phyloP scores from a whole-genome alignment of 192 early-diverging fungal species.

The Bifiguratus adelaidae region DNA sequence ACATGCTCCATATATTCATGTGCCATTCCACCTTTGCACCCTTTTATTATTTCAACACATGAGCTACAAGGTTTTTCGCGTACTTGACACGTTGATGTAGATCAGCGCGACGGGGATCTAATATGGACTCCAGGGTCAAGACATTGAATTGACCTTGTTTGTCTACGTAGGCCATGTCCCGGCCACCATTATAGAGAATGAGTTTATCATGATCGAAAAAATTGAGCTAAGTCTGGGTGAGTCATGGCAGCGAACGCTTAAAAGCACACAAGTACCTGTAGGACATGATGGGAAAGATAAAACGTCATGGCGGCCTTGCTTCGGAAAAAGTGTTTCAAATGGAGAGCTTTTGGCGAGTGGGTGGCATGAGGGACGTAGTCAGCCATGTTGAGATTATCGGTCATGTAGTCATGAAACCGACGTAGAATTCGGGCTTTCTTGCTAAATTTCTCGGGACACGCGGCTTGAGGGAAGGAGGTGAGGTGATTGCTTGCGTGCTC shows the following conservation, averaged over 20 bases:
- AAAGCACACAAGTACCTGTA: conserved; percentile 45
- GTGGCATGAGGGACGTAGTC: background rate
- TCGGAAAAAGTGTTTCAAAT: conserved; percentile 59
- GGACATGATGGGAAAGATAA: conserved; percentile 48
- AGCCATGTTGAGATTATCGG: conserved; percentile 32
- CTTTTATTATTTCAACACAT: too few species aligned
- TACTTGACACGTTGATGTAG: background rate
- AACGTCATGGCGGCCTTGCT: conserved; percentile 54
- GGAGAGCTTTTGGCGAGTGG: conserved; percentile 8
- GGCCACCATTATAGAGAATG: background rate
- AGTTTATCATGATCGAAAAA: background rate
- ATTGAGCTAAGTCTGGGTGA: background rate
- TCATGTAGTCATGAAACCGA: conserved; percentile 52
- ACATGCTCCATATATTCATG: too few species aligned
- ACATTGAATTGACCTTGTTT: background rate
- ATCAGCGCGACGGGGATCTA: background rate
- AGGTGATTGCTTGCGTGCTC: background rate
- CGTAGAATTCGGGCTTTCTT: conserved; percentile 54
- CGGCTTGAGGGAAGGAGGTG: background rate
- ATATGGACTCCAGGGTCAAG: background rate
- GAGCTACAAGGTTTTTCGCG: background rate
- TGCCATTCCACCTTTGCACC: too few species aligned
- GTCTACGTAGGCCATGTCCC: background rate
- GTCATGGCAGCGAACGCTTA: background rate
- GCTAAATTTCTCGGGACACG: conserved; percentile 31